phyloP scores from a whole-genome alignment of 352 stramenopile genomes.

The Globisporangium abappressorium region DNA sequence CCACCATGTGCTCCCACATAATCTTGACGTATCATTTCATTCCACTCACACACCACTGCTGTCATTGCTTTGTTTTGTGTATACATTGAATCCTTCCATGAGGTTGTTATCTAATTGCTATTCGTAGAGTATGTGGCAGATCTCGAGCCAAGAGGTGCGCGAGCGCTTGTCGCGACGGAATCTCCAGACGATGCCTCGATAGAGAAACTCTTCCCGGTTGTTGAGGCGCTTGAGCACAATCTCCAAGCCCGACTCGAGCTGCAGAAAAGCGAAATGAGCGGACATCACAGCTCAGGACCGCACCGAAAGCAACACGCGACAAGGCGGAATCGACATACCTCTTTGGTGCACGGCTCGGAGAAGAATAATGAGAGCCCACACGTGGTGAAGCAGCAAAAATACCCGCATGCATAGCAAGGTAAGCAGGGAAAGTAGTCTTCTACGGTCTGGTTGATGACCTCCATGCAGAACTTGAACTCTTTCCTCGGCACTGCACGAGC shows the following conservation, averaged over 20 bases:
- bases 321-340: constrained; percentile 30
- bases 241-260: constrained; percentile 65
- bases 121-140: constrained; percentile 64
- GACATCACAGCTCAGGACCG: neutral
- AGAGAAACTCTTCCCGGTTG: constrained; percentile 68
- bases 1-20: neutral
- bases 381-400: constrained; percentile 63
- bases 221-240: constrained; percentile 62
- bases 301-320: neutral
- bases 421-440: constrained; percentile 74
- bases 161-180: constrained; percentile 41
- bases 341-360: constrained; percentile 59
- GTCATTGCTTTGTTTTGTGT: neutral
- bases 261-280: constrained; percentile 1
- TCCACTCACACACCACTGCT: neutral
- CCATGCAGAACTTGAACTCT: constrained; percentile 76
- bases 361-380: constrained; percentile 60
- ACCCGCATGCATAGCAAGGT: constrained; percentile 66
- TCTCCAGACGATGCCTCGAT: constrained; percentile 63
- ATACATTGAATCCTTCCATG: neutral
- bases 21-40: neutral
- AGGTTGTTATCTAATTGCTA: constrained; percentile 10
- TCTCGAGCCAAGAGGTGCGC: constrained; percentile 70
- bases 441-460: constrained; percentile 71
- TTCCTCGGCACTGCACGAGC: constrained; percentile 48